Evolutionary conservation across 2,329 filamentous ascomycete species (phyloP).

Genomic region (Boeremia exigua): DNA sequence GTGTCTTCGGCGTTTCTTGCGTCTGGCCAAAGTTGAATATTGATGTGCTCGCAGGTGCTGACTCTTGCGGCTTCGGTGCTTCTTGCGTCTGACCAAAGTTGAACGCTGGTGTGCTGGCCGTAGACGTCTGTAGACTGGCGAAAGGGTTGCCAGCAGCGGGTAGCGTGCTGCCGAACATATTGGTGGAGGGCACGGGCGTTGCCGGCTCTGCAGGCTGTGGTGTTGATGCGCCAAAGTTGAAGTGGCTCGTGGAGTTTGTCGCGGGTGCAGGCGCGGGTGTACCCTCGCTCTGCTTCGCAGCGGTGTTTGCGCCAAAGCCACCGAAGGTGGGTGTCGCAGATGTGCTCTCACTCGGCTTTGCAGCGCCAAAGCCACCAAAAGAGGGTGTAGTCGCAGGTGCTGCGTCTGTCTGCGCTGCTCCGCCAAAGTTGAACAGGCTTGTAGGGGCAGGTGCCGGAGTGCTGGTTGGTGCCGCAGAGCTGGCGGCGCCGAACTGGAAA

Average conservation of each 20-base stretch:
- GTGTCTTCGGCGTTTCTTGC: constrained; percentile 14
- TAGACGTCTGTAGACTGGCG: constrained; percentile 17
- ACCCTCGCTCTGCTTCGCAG: constrained; percentile 18
- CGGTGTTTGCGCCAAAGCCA: constrained; percentile 22
- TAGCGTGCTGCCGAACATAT: constrained; percentile 22
- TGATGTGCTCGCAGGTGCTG: constrained; percentile 4
- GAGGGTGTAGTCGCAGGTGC: constrained; percentile 18
- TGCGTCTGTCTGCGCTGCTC: constrained; percentile 15
- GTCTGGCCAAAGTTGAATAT: constrained; percentile 11
- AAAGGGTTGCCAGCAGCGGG: constrained; percentile 22
- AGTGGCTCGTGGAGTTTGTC: constrained; percentile 17
- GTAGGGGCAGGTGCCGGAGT: constrained; percentile 23
- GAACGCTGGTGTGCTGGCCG: constrained; percentile 16
- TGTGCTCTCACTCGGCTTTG: constrained; percentile 16
- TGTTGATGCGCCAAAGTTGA: constrained; percentile 23
- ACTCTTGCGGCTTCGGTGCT: background rate
- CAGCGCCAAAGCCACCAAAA: constrained; percentile 27
- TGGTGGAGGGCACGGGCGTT: constrained; percentile 10
- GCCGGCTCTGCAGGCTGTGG: constrained; percentile 20
- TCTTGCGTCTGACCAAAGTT: constrained; percentile 1
- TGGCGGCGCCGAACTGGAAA: constrained; percentile 25
- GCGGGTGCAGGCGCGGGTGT: constrained; percentile 12
- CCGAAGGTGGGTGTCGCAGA: constrained; percentile 20
- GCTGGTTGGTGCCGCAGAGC: constrained; percentile 20
- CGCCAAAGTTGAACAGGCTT: constrained; percentile 25